A percentile compares a stretch with the other conserved stretches of the same genome.
Evolutionary conservation across 1,139 yeast genomes (phyloP).

Genomic region (Yarrowia galli): DNA sequence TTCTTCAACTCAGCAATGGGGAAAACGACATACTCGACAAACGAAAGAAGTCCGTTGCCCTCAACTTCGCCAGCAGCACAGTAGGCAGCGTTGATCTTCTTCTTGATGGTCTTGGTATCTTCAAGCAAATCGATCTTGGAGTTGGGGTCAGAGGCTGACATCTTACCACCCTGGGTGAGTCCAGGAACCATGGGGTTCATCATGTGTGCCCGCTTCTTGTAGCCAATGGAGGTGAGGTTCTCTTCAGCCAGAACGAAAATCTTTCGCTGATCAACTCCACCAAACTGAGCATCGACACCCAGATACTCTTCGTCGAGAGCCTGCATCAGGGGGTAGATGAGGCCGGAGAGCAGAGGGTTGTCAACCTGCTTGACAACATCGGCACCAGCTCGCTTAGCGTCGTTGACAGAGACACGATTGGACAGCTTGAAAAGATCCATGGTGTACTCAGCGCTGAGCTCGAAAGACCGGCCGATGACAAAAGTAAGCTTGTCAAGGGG

Average conservation of each 20-base stretch:
- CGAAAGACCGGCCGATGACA: slow-evolving; percentile 88
- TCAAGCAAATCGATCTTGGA: slow-evolving; percentile 94
- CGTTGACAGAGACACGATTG: slow-evolving; percentile 87
- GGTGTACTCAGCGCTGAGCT: slow-evolving; percentile 76
- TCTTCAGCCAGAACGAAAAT: slow-evolving; percentile 98
- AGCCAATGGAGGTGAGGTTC: slow-evolving; percentile 82
- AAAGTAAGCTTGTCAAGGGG: slow-evolving; percentile 89
- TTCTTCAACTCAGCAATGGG: slow-evolving; percentile 82
- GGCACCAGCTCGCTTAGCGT: slow-evolving; percentile 99
- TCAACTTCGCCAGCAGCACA: slow-evolving; percentile 95
- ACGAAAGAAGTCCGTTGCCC: slow-evolving; percentile 88
- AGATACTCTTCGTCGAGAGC: slow-evolving; percentile 95
- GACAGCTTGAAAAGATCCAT: slow-evolving; percentile 87
- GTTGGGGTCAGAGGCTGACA: slow-evolving; percentile 99
- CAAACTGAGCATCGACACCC: slow-evolving; percentile 92
- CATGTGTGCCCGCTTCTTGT: slow-evolving; percentile 96
- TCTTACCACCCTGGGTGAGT: slow-evolving; percentile 91
- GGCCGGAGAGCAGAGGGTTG: slow-evolving; percentile 90
- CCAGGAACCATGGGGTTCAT: slow-evolving; percentile 99
- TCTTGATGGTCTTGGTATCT: slow-evolving; percentile 83
- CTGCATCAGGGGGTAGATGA: slow-evolving; percentile 98
- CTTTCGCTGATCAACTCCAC: slow-evolving; percentile 99
- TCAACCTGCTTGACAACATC: slow-evolving; percentile 98
- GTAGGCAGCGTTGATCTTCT: slow-evolving; percentile 90
- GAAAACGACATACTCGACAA: slow-evolving; percentile 80